Evolutionary conservation across 306 rosid species (phyloP).

Genomic region (Spatholobus suberectus): DNA sequence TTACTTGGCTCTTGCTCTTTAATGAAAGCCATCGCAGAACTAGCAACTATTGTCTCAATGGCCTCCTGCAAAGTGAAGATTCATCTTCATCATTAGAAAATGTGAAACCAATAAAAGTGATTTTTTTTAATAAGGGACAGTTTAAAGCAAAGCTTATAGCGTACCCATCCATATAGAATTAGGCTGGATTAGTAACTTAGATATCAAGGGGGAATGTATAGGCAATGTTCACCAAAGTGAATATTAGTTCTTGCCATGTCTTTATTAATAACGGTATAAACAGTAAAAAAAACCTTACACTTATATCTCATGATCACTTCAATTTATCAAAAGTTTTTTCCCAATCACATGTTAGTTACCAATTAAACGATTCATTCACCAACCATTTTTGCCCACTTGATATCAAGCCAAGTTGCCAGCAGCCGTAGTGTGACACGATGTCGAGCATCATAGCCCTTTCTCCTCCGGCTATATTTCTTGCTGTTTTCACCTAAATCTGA

Average conservation of each 20-base stretch:
- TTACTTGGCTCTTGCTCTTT: conserved; percentile 61
- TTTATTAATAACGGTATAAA: conserved; percentile 14
- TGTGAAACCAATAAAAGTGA: conserved; percentile 13
- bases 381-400: conserved; percentile 88
- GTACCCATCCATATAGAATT: conserved; percentile 6
- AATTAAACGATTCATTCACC: conserved; percentile 45
- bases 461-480: conserved; percentile 57
- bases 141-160: not conserved
- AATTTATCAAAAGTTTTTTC: conserved; percentile 24
- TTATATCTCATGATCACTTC: conserved; percentile 25
- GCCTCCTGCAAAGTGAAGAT: conserved; percentile 74
- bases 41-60: conserved; percentile 86
- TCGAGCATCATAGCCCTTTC: conserved; percentile 92
- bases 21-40: conserved; percentile 85
- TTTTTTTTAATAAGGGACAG: not conserved
- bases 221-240: conserved; percentile 20
- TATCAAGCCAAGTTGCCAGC: conserved; percentile 89
- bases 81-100: conserved; percentile 42
- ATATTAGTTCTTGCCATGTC: conserved; percentile 23
- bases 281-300: not conserved
- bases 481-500: conserved; percentile 62
- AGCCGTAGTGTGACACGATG: conserved; percentile 80
- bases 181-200: conserved; percentile 31
- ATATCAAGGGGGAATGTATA: conserved; percentile 16
- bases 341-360: conserved; percentile 23